Conservation (phyloP, 305 asterid genomes). For the Caryopteris hybrid region DNA sequence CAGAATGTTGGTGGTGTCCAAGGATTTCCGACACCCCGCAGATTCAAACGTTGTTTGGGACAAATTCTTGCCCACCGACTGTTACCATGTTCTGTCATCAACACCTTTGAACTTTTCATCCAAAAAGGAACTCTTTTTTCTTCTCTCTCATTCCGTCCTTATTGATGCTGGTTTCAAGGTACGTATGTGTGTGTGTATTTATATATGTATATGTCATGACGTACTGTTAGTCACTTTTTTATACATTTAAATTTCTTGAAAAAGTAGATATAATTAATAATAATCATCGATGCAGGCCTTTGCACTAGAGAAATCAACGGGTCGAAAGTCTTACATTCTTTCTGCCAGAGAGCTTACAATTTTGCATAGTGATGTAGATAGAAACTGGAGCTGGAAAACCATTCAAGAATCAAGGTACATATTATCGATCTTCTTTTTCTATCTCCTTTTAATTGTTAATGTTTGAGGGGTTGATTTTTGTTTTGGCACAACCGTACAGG, state of each 20-base stretch:
- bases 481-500: slow-evolving; percentile 14
- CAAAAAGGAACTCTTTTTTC: slow-evolving; percentile 32
- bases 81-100: slow-evolving; percentile 17
- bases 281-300: slow-evolving; percentile 32
- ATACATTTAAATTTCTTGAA: not conserved
- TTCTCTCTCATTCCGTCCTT: slow-evolving; percentile 35
- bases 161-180: slow-evolving; percentile 43
- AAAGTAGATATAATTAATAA: not conserved
- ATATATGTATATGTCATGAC: too few species aligned
- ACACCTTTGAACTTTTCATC: slow-evolving; percentile 28
- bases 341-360: slow-evolving; percentile 40
- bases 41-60: slow-evolving; percentile 42
- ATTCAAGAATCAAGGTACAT: slow-evolving; percentile 35
- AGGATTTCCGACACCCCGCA: slow-evolving; percentile 24
- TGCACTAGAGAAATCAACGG: slow-evolving; percentile 39
- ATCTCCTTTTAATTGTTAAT: not conserved
- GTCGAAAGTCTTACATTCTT: slow-evolving; percentile 31
- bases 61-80: slow-evolving; percentile 42
- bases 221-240: too few species aligned
- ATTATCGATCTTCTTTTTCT: too few species aligned
- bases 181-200: too few species aligned
- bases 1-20: slow-evolving; percentile 29
- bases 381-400: slow-evolving; percentile 47
- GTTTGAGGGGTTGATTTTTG: not conserved
- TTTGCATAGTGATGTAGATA: slow-evolving; percentile 13